phyloP scores from a whole-genome alignment of 164 flowering plant species.

The Stephania cephalantha region DNA sequence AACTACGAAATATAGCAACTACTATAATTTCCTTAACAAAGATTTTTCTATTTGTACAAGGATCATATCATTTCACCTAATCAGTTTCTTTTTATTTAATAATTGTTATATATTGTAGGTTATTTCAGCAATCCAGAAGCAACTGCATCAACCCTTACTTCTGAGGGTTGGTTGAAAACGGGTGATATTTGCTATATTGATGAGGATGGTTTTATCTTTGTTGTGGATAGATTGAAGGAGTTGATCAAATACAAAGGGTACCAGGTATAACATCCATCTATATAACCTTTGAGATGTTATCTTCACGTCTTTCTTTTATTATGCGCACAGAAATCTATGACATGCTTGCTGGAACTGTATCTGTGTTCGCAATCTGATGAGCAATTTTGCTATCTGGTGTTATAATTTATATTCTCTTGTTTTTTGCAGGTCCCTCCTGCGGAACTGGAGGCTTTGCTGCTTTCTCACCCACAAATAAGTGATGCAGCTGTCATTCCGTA shows the following conservation, averaged over 20 bases:
- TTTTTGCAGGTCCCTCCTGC: conserved; percentile 81
- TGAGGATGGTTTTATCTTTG: conserved; percentile 74
- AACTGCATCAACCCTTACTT: conserved; percentile 55
- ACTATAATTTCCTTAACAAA: too few species aligned
- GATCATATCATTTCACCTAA: background rate
- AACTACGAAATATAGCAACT: too few species aligned
- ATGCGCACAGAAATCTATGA: background rate
- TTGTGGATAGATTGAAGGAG: conserved; percentile 90
- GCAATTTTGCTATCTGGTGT: background rate
- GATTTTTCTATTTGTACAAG: background rate
- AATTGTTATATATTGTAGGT: conserved; percentile 33
- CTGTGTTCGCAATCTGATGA: background rate
- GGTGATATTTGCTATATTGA: conserved; percentile 90
- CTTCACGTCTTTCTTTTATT: background rate
- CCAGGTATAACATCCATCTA: conserved; percentile 42
- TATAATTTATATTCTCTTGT: background rate
- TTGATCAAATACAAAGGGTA: conserved; percentile 95
- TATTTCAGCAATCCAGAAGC: conserved; percentile 79
- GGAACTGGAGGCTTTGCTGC: conserved; percentile 72
- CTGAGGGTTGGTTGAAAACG: conserved; percentile 84
- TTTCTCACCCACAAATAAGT: conserved; percentile 59
- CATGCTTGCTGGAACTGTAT: background rate
- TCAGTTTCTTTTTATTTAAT: background rate
- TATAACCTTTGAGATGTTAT: background rate
- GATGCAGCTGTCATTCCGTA: conserved; percentile 97